Evolutionary conservation across 2,329 filamentous ascomycete species (phyloP), one percentile per base, ranked within the genome.

Genomic region (Scedosporium boydii): DNA sequence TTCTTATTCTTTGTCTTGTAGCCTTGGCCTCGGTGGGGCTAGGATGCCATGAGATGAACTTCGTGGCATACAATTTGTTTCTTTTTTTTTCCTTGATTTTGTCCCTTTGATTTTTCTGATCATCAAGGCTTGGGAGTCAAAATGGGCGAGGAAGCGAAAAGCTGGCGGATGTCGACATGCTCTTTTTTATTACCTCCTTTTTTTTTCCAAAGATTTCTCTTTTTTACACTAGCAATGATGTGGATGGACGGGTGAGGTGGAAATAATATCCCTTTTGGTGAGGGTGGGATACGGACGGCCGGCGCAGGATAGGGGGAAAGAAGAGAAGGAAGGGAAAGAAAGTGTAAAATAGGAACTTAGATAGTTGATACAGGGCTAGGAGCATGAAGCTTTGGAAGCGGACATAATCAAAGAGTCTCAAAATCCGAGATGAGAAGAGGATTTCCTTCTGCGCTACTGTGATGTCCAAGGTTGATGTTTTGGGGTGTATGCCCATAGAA

Each of bases 221-320:
- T 38, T 38, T 38, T 38, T 38, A 38, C 34, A 38, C 34, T 12
- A 38, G 23, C 51, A 23, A 55, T 14, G 23, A 55, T 27, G 18
- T 14, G 51, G 51, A 55, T 23, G 51, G 18, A 42, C 42, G 56
- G 62, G 57, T 62, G 64, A 34, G 64, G 62, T 59, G 62, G 64
- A 58, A 53, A 65, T 64, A 41, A 59, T 64, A 55, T 62, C 44
- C 60, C 58, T 62, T 53, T 64, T 57, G 34, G 61, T 59, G 56
- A 59, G 51, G 61, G 58, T 38, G 23, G 51, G 51, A 55, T 55
- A 38, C 34, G 34, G 34, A 38, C 34, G 34, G 34, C 27, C 51
- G 51, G 51, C 51, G 51, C 51, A 55, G 51, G 51, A 9, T 10
- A 12, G 10, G 34, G 34, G 34, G 34, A 38, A 55, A 55, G 23